Conservation (phyloP, 2,329 filamentous ascomycete species). For the Curvularia verruculosa region DNA sequence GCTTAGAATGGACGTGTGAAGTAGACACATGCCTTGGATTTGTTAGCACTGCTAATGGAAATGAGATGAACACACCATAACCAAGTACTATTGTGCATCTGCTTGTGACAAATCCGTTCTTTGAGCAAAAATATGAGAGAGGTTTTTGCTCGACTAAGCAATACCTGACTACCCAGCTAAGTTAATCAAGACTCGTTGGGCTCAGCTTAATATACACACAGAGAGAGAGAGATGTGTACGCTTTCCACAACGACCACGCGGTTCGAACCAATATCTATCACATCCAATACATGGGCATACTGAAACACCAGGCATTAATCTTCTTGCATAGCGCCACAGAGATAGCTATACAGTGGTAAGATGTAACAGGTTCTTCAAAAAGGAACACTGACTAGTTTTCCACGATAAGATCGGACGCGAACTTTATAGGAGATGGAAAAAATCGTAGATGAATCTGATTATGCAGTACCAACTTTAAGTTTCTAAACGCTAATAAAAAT, state of each 20-base stretch:
- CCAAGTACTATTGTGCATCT: not conserved
- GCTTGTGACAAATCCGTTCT: not conserved
- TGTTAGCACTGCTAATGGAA: not conserved
- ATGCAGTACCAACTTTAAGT: not conserved
- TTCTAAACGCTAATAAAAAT: not conserved
- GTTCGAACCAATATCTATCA: not conserved
- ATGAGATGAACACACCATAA: not conserved
- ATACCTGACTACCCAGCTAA: too few species aligned
- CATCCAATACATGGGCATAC: too few species aligned
- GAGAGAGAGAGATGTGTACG: too few species aligned
- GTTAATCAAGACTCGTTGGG: too few species aligned
- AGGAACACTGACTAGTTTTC: not conserved
- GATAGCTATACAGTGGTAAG: not conserved
- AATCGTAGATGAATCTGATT: not conserved
- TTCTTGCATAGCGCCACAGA: too few species aligned
- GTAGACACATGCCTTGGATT: not conserved
- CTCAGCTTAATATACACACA: too few species aligned
- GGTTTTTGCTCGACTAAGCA: too few species aligned
- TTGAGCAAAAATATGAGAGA: too few species aligned
- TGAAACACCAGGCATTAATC: too few species aligned
- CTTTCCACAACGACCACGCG: not conserved
- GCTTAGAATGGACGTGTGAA: not conserved
- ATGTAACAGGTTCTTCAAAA: not conserved
- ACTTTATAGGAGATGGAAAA: not conserved
- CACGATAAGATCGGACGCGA: not conserved